Conservation (phyloP, 2,329 filamentous ascomycete species). For the Xylaria sp. region DNA sequence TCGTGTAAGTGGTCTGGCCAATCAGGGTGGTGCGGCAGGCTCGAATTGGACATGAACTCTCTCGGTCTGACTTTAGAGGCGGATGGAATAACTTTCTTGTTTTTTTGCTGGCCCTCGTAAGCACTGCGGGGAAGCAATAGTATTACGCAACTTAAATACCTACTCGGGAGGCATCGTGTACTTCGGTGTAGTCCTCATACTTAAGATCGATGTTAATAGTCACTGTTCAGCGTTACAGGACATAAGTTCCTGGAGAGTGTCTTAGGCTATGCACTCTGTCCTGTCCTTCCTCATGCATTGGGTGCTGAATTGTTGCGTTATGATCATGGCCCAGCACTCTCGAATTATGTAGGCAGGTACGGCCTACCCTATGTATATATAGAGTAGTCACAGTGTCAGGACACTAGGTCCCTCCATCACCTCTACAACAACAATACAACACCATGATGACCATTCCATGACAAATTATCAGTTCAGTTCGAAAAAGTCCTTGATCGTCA, state of each 20-base stretch:
- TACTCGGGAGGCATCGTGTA: background rate
- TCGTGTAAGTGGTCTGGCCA: constrained; percentile 35
- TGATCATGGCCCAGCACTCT: background rate
- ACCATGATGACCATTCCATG: no score
- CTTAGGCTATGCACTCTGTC: no score
- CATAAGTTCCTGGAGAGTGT: no score
- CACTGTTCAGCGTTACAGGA: background rate
- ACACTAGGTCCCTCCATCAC: no score
- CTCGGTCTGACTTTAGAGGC: constrained; percentile 23
- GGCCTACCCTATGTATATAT: no score
- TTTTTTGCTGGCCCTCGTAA: constrained; percentile 5
- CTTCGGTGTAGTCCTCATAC: background rate
- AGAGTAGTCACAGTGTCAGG: no score
- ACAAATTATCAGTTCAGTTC: background rate
- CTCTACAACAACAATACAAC: no score
- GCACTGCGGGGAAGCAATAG: constrained; percentile 29
- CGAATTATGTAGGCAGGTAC: no score
- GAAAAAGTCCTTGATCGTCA: background rate
- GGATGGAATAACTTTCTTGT: constrained; percentile 20
- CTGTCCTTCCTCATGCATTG: background rate
- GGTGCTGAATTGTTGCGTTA: background rate
- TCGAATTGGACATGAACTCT: constrained; percentile 29
- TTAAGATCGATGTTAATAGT: background rate
- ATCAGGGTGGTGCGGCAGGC: constrained; percentile 28
- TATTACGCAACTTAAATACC: constrained; percentile 33